Percentiles rank a stretch among this genome's conserved stretches.
phyloP scores from a whole-genome alignment of 305 asterid genomes.

The Solanum chacoense region DNA sequence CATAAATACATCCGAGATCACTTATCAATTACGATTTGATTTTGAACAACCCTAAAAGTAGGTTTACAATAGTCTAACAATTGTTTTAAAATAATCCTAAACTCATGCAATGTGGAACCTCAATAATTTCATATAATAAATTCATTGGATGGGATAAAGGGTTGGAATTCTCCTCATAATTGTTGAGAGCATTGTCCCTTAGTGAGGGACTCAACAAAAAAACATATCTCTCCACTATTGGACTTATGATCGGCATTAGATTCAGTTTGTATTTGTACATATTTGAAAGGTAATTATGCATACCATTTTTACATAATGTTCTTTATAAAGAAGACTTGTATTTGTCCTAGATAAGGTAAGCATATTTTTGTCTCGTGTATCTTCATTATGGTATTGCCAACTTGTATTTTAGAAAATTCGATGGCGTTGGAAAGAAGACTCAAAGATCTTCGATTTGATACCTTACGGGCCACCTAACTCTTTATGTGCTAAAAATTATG shows the following conservation, averaged over 20 bases:
- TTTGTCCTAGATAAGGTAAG: background rate
- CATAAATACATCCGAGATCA: background rate
- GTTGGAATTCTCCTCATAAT: background rate
- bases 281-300: background rate
- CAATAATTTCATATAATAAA: background rate
- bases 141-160: background rate
- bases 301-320: background rate
- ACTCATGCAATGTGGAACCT: background rate
- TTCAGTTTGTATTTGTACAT: background rate
- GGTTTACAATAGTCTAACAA: background rate
- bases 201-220: background rate
- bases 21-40: background rate
- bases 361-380: background rate
- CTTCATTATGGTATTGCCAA: background rate
- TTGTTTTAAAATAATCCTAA: background rate
- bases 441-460: background rate
- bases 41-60: background rate
- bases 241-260: background rate
- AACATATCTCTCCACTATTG: background rate
- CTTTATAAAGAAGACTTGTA: background rate
- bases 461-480: background rate
- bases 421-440: background rate
- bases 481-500: background rate
- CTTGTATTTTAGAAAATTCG: background rate
- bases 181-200: background rate